Percentiles rank a stretch among this genome's conserved stretches.
phyloP scores from a whole-genome alignment of 805 yeast species.

The Ogataea methylovora region DNA sequence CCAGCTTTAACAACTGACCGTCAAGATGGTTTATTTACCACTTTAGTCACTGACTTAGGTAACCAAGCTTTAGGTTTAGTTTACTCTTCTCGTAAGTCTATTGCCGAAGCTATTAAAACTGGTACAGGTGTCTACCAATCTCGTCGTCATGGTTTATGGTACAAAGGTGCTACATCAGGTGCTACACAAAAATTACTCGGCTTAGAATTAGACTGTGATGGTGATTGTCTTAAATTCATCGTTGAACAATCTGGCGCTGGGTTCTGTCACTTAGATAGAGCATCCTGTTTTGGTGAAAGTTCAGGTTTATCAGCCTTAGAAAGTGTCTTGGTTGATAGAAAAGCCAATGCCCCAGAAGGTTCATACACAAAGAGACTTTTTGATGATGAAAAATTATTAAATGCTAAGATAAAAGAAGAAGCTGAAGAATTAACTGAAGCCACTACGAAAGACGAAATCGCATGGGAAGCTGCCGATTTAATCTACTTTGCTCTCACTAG shows the following conservation, averaged over 20 bases:
- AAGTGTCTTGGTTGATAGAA: constrained; percentile 54
- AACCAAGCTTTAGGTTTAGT: constrained; percentile 83
- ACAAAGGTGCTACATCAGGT: constrained; percentile 94
- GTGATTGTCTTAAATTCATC: constrained; percentile 80
- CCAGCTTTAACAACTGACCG: constrained; percentile 70
- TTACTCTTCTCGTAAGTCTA: constrained; percentile 79
- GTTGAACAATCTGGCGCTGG: constrained; percentile 85
- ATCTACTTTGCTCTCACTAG: constrained; percentile 47
- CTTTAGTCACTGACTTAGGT: constrained; percentile 65
- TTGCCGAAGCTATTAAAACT: constrained; percentile 72
- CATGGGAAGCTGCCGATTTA: constrained; percentile 98
- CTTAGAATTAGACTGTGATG: constrained; percentile 81
- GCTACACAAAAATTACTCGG: constrained; percentile 74
- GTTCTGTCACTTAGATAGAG: constrained; percentile 81
- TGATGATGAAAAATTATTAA: constrained; percentile 63
- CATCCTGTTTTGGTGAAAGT: constrained; percentile 74
- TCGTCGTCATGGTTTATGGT: constrained; percentile 90
- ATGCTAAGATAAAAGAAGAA: constrained; percentile 90
- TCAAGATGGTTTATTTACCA: constrained; percentile 75
- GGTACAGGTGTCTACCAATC: constrained; percentile 91
- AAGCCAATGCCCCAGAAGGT: constrained; percentile 71
- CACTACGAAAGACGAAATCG: constrained; percentile 49
- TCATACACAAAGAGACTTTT: constrained; percentile 92
- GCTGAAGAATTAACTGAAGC: constrained; percentile 95
- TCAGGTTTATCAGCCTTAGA: constrained; percentile 67